A percentile compares a stretch with the other conserved stretches of the same genome.
Evolutionary conservation across 352 stramenopile species (phyloP).

Genomic region (Pythium angustatum): DNA sequence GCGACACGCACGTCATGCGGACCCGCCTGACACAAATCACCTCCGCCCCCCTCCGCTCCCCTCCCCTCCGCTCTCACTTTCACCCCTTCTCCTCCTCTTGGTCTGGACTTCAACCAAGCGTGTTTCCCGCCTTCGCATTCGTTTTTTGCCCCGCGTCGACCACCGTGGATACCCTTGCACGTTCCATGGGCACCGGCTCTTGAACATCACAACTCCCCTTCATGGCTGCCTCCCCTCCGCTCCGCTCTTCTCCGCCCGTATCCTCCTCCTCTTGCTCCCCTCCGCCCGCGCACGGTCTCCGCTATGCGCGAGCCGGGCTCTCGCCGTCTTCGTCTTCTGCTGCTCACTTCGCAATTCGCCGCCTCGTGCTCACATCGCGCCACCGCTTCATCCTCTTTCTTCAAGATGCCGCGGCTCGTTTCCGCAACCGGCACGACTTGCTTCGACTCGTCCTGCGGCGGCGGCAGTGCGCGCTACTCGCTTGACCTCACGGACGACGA

Average conservation of each 20-base stretch:
- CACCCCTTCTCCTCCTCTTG: not conserved
- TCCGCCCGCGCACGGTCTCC: constrained; percentile 1
- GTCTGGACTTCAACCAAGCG: not conserved
- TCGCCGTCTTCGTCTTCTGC: not conserved
- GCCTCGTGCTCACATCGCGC: not conserved
- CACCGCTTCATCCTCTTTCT: not conserved
- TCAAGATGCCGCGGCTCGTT: constrained; percentile 6
- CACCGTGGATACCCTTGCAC: too few species aligned
- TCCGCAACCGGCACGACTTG: not conserved
- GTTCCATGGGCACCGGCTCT: too few species aligned
- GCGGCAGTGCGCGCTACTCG: constrained; percentile 22
- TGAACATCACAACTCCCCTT: too few species aligned
- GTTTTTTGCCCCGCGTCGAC: too few species aligned
- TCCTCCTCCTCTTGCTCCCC: not conserved
- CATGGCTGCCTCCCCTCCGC: not conserved
- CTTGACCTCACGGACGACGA: constrained; percentile 26
- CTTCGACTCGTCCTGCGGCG: constrained; percentile 15
- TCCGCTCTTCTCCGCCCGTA: not conserved
- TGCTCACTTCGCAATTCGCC: constrained; percentile 1
- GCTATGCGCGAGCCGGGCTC: not conserved
- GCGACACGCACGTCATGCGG: constrained; percentile 3
- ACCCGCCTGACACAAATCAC: not conserved
- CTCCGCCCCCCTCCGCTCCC: constrained; percentile 3
- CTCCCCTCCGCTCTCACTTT: not conserved
- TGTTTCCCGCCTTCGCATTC: not conserved